These are phyloP conservation scores for Ascobolus immersus DNA, from an alignment of 495 filamentous ascomycete species.

Conservation along the genomic window DNA sequence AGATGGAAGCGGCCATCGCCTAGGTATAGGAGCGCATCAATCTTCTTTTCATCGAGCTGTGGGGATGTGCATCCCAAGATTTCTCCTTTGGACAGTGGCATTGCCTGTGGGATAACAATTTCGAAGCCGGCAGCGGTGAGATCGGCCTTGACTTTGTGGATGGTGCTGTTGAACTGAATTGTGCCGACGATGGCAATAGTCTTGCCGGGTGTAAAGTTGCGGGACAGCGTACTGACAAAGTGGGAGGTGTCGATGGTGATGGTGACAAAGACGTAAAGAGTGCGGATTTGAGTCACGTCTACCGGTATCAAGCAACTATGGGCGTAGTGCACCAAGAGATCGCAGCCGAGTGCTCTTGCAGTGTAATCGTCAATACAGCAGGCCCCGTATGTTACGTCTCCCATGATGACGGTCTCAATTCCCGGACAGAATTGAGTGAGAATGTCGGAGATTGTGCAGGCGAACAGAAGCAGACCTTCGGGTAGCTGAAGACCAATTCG, in stretches of 20 bases:
- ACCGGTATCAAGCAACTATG: constrained; percentile 92
- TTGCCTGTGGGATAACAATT: constrained; percentile 70
- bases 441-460: constrained; percentile 94
- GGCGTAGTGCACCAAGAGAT: constrained; percentile 88
- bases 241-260: constrained; percentile 83
- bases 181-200: constrained; percentile 83
- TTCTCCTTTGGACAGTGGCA: constrained; percentile 77
- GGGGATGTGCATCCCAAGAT: constrained; percentile 91
- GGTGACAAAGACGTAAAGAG: constrained; percentile 92
- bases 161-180: constrained; percentile 93
- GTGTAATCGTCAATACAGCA: constrained; percentile 99
- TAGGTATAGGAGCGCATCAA: constrained; percentile 74
- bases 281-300: constrained; percentile 81
- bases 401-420: constrained; percentile 86
- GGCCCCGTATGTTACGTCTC: constrained; percentile 93
- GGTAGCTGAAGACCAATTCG: constrained; percentile 85
- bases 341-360: constrained; percentile 75
- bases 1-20: constrained; percentile 94
- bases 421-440: constrained; percentile 81
- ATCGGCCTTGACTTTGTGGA: constrained; percentile 51
- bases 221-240: constrained; percentile 60
- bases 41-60: constrained; percentile 28
- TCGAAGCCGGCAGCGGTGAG: constrained; percentile 62
- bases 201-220: constrained; percentile 64
- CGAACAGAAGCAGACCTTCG: constrained; percentile 83